A percentile compares a stretch with the other conserved stretches of the same genome.
Evolutionary conservation across 2,329 filamentous ascomycete species (phyloP).

Genomic region (Lasiodiplodia citricola): DNA sequence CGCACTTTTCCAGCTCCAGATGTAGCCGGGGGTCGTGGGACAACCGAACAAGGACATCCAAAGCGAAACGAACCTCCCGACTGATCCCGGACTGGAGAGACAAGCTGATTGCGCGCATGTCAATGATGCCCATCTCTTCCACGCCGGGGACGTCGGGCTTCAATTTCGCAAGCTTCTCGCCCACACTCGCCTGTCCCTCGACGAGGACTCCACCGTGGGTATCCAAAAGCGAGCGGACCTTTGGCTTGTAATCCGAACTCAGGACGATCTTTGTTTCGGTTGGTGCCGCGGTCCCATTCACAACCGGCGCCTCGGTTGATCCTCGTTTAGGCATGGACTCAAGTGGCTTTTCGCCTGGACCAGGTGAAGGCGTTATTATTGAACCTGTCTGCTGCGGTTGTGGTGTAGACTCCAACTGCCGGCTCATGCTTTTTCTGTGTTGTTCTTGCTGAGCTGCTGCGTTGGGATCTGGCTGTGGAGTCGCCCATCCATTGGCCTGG

Average conservation of each 20-base stretch:
- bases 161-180: constrained; percentile 68
- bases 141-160: constrained; percentile 78
- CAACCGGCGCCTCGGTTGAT: constrained; percentile 29
- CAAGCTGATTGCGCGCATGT: constrained; percentile 87
- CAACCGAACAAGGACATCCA: constrained; percentile 80
- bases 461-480: constrained; percentile 48
- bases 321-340: constrained; percentile 26
- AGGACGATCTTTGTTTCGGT: constrained; percentile 27
- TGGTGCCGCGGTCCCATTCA: constrained; percentile 29
- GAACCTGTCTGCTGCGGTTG: constrained; percentile 35
- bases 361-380: constrained; percentile 37
- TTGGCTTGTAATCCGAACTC: constrained; percentile 31
- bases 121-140: constrained; percentile 82
- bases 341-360: constrained; percentile 35
- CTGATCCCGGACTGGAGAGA: constrained; percentile 89
- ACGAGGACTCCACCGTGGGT: constrained; percentile 76
- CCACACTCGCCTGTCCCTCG: constrained; percentile 66
- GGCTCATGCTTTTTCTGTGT: constrained; percentile 45
- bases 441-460: constrained; percentile 30
- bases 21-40: constrained; percentile 68
- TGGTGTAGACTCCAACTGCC: constrained; percentile 43
- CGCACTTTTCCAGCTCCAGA: constrained; percentile 75
- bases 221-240: constrained; percentile 50
- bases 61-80: constrained; percentile 83
- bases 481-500: constrained; percentile 51